phyloP scores from a whole-genome alignment of 768 basidiomycete genomes.

The Calocybe indica region DNA sequence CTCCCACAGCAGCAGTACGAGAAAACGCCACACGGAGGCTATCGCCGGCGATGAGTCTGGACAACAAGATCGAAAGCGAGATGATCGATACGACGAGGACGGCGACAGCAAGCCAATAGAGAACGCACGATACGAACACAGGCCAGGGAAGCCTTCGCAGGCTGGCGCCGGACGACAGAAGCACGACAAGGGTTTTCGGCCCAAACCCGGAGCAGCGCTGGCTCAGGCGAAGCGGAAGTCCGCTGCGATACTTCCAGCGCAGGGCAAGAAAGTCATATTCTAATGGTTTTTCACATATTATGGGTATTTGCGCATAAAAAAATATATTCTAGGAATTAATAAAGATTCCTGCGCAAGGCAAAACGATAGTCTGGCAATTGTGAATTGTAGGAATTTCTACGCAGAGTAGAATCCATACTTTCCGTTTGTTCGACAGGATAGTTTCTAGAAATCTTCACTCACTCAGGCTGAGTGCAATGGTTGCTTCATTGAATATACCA shows the following conservation, averaged over 20 bases:
- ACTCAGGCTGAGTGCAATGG: too few species aligned
- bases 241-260: conserved; percentile 62
- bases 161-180: neutral
- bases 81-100: conserved; percentile 7
- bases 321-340: too few species aligned
- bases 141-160: neutral
- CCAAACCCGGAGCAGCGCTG: conserved; percentile 69
- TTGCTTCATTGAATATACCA: too few species aligned
- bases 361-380: too few species aligned
- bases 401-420: too few species aligned
- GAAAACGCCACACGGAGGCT: neutral
- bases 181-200: neutral
- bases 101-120: conserved; percentile 28
- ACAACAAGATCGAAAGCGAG: conserved; percentile 6
- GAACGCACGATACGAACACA: conserved; percentile 37
- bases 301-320: neutral
- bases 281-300: conserved; percentile 21
- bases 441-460: too few species aligned
- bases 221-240: conserved; percentile 73
- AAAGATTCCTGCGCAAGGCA: too few species aligned
- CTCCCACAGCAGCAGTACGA: too few species aligned
- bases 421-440: too few species aligned
- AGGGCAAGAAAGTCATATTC: conserved; percentile 72
- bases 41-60: neutral
- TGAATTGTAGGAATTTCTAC: too few species aligned